A percentile compares a stretch with the other conserved stretches of the same genome.
Conservation (phyloP, 2,329 filamentous ascomycete genomes). For the Macrophomina pseudophaseolina region DNA sequence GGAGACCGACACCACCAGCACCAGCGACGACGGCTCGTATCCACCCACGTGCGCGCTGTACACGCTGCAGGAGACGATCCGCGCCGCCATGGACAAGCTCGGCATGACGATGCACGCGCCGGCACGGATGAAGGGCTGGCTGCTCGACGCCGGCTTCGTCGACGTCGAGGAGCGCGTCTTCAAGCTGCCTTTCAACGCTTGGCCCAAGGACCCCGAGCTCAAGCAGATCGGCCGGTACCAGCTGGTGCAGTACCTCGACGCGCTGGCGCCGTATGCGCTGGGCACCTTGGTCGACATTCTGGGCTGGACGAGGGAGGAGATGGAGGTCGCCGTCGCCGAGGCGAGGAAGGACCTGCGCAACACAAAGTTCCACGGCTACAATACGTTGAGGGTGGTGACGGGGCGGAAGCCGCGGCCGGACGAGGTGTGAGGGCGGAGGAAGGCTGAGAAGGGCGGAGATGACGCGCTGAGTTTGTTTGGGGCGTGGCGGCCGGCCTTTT, state of each 20-base stretch:
- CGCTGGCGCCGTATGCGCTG: constrained; percentile 27
- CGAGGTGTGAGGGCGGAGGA: neutral
- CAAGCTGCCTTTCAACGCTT: constrained; percentile 30
- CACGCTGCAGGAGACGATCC: constrained; percentile 14
- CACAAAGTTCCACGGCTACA: constrained; percentile 33
- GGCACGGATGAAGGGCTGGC: constrained; percentile 31
- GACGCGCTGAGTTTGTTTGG: neutral
- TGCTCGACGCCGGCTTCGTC: constrained; percentile 31
- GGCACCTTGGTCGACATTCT: constrained; percentile 18
- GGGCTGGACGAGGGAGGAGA: constrained; percentile 25
- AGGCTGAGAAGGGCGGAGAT: too few species aligned
- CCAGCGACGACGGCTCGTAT: constrained; percentile 16
- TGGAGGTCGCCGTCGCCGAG: constrained; percentile 28
- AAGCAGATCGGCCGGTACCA: constrained; percentile 29
- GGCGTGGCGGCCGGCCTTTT: neutral
- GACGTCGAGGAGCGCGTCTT: constrained; percentile 28
- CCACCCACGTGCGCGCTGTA: constrained; percentile 32
- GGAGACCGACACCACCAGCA: constrained; percentile 39
- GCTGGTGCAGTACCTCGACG: constrained; percentile 29
- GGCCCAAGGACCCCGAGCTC: constrained; percentile 26
- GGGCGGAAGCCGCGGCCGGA: constrained; percentile 1
- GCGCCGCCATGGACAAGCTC: constrained; percentile 12
- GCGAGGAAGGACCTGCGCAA: constrained; percentile 30
- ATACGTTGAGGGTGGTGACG: constrained; percentile 30
- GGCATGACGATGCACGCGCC: constrained; percentile 13